Conservation (phyloP, 768 basidiomycete species). For the Pleurotus tuoliensis region DNA sequence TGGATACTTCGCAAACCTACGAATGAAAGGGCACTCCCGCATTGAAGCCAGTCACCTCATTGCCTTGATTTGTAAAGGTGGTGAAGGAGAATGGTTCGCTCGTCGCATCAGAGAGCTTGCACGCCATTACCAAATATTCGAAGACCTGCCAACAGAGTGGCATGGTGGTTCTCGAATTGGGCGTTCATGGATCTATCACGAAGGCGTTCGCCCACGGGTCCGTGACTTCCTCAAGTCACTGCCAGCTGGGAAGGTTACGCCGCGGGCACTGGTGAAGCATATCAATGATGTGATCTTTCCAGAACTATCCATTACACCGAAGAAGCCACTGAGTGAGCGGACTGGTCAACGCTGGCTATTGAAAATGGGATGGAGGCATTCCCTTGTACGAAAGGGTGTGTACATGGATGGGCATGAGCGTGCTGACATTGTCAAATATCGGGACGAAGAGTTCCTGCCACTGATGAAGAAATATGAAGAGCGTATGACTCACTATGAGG, state of each 20-base stretch:
- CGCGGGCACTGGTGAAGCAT: constrained; percentile 16
- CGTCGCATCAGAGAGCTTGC: constrained; percentile 24
- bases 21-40: constrained; percentile 22
- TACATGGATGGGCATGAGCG: constrained; percentile 35
- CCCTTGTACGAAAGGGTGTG: constrained; percentile 26
- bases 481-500: constrained; percentile 17
- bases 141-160: constrained; percentile 25
- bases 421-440: constrained; percentile 30
- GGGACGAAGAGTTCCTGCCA: constrained; percentile 22
- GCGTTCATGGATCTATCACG: constrained; percentile 17
- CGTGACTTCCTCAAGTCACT: constrained; percentile 18
- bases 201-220: constrained; percentile 12
- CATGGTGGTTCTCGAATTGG: constrained; percentile 17
- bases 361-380: constrained; percentile 26
- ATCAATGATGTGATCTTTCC: constrained; percentile 27
- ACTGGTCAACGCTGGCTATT: constrained; percentile 36
- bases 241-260: constrained; percentile 25
- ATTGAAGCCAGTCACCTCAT: constrained; percentile 30
- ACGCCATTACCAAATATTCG: constrained; percentile 32
- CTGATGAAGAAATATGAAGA: constrained; percentile 21
- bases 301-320: constrained; percentile 21
- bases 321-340: constrained; percentile 19
- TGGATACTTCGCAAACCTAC: constrained; percentile 29
- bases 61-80: constrained; percentile 17
- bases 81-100: constrained; percentile 23